A percentile compares a stretch with the other conserved stretches of the same genome.
These are phyloP conservation scores for Dalbergia cultrata DNA, from an alignment of 306 rosid species.

Conservation along the genomic window DNA sequence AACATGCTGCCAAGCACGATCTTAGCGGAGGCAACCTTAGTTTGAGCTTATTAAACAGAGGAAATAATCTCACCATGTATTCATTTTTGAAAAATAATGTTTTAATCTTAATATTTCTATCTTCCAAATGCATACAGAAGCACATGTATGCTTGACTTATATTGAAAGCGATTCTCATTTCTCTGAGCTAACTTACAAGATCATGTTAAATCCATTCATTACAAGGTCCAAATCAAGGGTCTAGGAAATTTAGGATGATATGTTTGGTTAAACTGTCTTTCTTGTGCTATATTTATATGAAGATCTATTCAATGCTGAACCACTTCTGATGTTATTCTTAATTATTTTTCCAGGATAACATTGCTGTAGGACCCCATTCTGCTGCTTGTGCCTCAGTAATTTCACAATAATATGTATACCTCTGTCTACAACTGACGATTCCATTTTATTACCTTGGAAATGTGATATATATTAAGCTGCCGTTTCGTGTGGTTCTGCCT, in stretches of 20 bases:
- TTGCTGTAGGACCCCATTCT: not conserved
- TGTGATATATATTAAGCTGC: not conserved
- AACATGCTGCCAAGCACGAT: not conserved
- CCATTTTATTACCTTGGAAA: not conserved
- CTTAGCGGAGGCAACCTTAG: not conserved
- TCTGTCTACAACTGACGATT: slow-evolving; percentile 15
- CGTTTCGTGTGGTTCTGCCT: not conserved
- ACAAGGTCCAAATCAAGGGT: no score
- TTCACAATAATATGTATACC: slow-evolving; percentile 41
- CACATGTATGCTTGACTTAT: not conserved
- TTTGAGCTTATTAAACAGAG: slow-evolving; percentile 15
- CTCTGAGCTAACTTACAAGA: no score
- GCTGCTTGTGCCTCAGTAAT: slow-evolving; percentile 37
- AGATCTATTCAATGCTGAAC: no score
- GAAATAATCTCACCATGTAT: slow-evolving; percentile 15
- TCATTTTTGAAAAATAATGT: not conserved
- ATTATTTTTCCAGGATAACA: slow-evolving; percentile 39
- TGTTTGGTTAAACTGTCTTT: no score
- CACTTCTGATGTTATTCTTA: slow-evolving; percentile 30
- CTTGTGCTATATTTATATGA: no score
- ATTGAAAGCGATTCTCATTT: no score
- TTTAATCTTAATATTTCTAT: not conserved
- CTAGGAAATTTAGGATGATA: no score
- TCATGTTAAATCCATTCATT: no score
- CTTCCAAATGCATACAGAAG: not conserved